A percentile compares a stretch with the other conserved stretches of the same genome.
These are phyloP conservation scores for Picocystis sp. DNA, from an alignment of 163 green algal species.

Conservation along the genomic window DNA sequence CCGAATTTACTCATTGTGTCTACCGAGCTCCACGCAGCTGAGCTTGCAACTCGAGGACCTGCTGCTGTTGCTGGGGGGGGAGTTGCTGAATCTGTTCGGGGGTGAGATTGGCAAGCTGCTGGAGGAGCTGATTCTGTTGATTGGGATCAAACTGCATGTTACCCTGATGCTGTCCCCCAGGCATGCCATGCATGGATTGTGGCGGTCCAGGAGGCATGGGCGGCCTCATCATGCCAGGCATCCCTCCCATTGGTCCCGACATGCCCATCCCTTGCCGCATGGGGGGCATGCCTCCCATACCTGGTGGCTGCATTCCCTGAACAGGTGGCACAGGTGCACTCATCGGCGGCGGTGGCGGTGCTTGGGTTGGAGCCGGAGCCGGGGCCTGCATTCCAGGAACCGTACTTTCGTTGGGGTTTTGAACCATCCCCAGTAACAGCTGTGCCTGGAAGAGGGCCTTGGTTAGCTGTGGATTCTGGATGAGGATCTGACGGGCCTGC, in stretches of 20 bases:
- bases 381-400: background rate
- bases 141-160: constrained; percentile 9
- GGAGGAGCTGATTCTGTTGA: constrained; percentile 31
- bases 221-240: constrained; percentile 61
- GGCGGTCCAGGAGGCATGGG: constrained; percentile 1
- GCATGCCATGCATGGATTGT: background rate
- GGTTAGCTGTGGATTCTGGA: constrained; percentile 60
- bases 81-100: constrained; percentile 60
- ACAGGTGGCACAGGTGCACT: background rate
- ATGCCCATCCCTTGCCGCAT: too few species aligned
- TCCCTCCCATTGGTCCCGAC: constrained; percentile 1
- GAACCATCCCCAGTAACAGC: constrained; percentile 4
- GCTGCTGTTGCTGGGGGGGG: constrained; percentile 49
- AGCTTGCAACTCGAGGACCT: constrained; percentile 48
- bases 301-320: constrained; percentile 2
- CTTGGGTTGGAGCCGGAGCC: background rate
- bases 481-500: constrained; percentile 46
- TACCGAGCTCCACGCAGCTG: background rate
- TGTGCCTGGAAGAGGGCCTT: constrained; percentile 74
- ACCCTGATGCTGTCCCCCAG: constrained; percentile 3
- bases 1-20: too few species aligned
- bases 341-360: too few species aligned
- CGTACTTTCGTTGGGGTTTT: constrained; percentile 28
- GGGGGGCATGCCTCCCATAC: background rate
- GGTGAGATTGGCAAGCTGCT: constrained; percentile 67